phyloP scores from a whole-genome alignment of 2,329 filamentous ascomycete species.

The Parafenestella ontariensis region DNA sequence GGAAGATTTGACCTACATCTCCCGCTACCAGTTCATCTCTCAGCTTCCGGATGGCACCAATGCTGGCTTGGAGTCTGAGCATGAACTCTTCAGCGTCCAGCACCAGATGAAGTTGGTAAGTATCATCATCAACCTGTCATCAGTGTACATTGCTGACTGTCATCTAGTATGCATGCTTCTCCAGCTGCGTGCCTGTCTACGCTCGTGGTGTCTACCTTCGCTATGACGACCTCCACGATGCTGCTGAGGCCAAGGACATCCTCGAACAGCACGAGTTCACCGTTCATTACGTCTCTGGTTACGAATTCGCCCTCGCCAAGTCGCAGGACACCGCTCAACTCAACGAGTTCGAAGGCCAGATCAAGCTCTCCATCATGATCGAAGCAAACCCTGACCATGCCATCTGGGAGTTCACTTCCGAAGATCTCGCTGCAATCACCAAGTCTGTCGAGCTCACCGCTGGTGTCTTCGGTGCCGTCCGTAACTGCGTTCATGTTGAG shows the following conservation, averaged over 20 bases:
- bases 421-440: constrained; percentile 21
- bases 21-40: constrained; percentile 33
- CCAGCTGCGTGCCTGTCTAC: constrained; percentile 27
- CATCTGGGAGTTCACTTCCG: constrained; percentile 18
- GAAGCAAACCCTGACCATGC: constrained; percentile 19
- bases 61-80: constrained; percentile 32
- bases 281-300: constrained; percentile 27
- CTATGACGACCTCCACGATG: constrained; percentile 50
- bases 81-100: constrained; percentile 32
- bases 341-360: constrained; percentile 44
- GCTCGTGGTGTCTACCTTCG: constrained; percentile 36
- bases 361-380: constrained; percentile 29
- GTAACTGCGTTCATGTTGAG: constrained; percentile 26
- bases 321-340: constrained; percentile 28
- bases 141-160: constrained; percentile 21
- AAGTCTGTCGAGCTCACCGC: constrained; percentile 19
- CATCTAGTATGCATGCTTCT: constrained; percentile 36
- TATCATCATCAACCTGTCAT: constrained; percentile 3
- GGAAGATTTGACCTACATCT: constrained; percentile 26
- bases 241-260: constrained; percentile 35
- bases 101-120: constrained; percentile 41
- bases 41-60: constrained; percentile 26
- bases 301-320: constrained; percentile 35
- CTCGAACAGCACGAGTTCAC: constrained; percentile 29
- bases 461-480: constrained; percentile 25